Evolutionary conservation across 306 rosid species (phyloP).

Genomic region (Rosa persica): DNA sequence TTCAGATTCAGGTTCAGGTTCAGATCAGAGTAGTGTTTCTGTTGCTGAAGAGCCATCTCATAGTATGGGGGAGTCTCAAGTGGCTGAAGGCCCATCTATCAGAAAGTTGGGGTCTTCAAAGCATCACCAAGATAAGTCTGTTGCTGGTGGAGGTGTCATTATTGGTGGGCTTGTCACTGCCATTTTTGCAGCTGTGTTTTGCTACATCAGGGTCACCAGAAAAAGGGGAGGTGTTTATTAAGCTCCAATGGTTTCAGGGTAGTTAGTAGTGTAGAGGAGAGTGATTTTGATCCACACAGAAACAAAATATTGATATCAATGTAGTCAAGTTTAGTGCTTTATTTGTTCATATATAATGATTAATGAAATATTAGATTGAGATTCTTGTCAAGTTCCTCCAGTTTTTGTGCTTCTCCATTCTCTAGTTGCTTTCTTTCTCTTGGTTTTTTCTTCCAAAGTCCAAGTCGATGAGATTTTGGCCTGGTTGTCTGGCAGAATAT

Average conservation of each 20-base stretch:
- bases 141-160: slow-evolving; percentile 92
- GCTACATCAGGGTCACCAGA: slow-evolving; percentile 81
- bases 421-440: background rate
- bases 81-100: slow-evolving; percentile 54
- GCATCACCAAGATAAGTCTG: slow-evolving; percentile 62
- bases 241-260: background rate
- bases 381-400: background rate
- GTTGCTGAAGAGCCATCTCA: slow-evolving; percentile 28
- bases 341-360: background rate
- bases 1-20: slow-evolving; percentile 10
- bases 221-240: slow-evolving; percentile 38
- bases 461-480: background rate
- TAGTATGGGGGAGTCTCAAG: slow-evolving; percentile 26
- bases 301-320: slow-evolving; percentile 5
- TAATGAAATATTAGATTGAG: slow-evolving; percentile 1
- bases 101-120: slow-evolving; percentile 51
- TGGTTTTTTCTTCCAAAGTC: background rate
- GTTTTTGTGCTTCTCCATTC: background rate
- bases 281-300: slow-evolving; percentile 10
- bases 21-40: slow-evolving; percentile 26
- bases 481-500: background rate
- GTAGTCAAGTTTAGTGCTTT: background rate
- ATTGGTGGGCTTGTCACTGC: slow-evolving; percentile 81
- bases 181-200: slow-evolving; percentile 77
- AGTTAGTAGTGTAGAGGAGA: background rate